These are phyloP conservation scores for Penicillium sp. DNA, from an alignment of 2,329 filamentous ascomycete species.

Conservation along the genomic window DNA sequence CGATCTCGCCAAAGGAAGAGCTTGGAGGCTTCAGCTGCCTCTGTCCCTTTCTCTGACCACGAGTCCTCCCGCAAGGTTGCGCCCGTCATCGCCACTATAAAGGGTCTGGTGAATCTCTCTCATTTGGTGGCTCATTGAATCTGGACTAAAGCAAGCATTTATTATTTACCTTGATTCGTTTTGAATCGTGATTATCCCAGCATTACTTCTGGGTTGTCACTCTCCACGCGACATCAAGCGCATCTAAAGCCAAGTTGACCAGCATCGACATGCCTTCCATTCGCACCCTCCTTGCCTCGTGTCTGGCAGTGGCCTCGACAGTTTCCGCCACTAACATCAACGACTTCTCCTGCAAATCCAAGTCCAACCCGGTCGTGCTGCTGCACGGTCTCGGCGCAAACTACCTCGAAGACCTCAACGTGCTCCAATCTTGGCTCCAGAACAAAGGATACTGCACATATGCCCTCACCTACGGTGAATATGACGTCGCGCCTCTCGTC, in stretches of 20 bases:
- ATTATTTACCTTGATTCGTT: too few species aligned
- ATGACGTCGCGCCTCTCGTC: slow-evolving; percentile 32
- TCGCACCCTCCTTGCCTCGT: slow-evolving; percentile 8
- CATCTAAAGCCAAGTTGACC: background rate
- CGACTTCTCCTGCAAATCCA: slow-evolving; percentile 30
- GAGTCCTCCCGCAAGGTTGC: too few species aligned
- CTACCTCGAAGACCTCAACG: slow-evolving; percentile 35
- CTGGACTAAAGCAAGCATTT: too few species aligned
- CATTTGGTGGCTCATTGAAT: too few species aligned
- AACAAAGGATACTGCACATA: slow-evolving; percentile 40
- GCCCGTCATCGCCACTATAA: too few species aligned
- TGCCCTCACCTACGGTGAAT: slow-evolving; percentile 39
- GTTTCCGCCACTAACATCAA: slow-evolving; percentile 24
- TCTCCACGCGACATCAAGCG: background rate
- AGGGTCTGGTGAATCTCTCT: too few species aligned
- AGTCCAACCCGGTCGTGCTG: slow-evolving; percentile 30
- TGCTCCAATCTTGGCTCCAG: slow-evolving; percentile 32
- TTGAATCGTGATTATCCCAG: too few species aligned
- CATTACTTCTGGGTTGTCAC: background rate
- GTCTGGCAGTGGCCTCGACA: slow-evolving; percentile 13
- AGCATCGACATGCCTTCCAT: slow-evolving; percentile 15
- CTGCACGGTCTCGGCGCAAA: slow-evolving; percentile 36
- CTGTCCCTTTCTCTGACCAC: too few species aligned
- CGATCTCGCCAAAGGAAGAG: too few species aligned
- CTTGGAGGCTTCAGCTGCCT: too few species aligned